Evolutionary conservation across 2,329 filamentous ascomycete species (phyloP).

Genomic region (Neurospora sp.): DNA sequence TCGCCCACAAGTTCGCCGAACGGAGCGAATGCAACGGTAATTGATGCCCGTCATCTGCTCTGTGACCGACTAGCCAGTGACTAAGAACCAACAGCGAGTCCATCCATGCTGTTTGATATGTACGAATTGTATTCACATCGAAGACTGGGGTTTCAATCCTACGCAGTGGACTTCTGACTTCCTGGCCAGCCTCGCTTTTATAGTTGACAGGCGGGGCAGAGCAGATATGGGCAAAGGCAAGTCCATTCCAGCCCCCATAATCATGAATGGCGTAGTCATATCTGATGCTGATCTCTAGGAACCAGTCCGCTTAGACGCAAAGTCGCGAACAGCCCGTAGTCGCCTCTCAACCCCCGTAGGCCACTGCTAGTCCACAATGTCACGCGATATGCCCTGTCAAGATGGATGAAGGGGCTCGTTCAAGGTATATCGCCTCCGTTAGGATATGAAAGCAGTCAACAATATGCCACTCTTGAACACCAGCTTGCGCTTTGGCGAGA

Average conservation of each 20-base stretch:
- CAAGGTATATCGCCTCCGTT: not conserved
- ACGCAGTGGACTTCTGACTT: not conserved
- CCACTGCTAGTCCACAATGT: not conserved
- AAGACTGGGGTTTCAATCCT: constrained; percentile 10
- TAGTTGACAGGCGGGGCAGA: constrained; percentile 1
- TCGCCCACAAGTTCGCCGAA: constrained; percentile 1
- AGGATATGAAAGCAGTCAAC: not conserved
- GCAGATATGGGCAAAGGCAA: not conserved
- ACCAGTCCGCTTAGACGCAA: not conserved
- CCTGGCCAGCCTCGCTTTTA: not conserved
- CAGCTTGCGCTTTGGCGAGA: not conserved
- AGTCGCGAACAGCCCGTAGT: not conserved
- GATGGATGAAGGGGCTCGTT: not conserved
- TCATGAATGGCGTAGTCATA: not conserved
- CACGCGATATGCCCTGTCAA: not conserved
- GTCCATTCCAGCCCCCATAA: not conserved
- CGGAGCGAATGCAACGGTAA: constrained; percentile 6
- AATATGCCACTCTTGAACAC: not conserved
- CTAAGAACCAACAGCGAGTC: constrained; percentile 1
- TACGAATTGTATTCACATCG: not conserved
- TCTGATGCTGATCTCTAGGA: not conserved
- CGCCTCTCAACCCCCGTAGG: not conserved
- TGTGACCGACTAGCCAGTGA: constrained; percentile 6
- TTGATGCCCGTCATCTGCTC: constrained; percentile 7
- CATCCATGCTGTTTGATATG: not conserved